Evolutionary conservation across 2,329 filamentous ascomycete genomes (phyloP).

Genomic region (Cladosporium sp.): DNA sequence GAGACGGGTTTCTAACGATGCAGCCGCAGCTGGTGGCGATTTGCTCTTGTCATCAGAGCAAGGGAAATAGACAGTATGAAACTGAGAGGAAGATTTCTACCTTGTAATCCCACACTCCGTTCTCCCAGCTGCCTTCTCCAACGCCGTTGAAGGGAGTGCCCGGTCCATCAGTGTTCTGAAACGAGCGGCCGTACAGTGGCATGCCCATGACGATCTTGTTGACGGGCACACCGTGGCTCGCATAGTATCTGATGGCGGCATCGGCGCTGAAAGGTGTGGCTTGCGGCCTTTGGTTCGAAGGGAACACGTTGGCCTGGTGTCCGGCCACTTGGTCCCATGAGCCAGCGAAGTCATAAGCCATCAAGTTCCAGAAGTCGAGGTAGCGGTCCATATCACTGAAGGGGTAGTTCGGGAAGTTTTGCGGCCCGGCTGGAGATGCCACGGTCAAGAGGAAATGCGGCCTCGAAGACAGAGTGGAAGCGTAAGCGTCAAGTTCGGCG

Average conservation of each 20-base stretch:
- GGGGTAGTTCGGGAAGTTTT: constrained; percentile 39
- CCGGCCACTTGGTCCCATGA: constrained; percentile 68
- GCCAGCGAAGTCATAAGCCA: constrained; percentile 58
- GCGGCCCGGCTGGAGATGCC: constrained; percentile 38
- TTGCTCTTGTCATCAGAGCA: constrained; percentile 12
- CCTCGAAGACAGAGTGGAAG: constrained; percentile 24
- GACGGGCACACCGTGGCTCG: constrained; percentile 51
- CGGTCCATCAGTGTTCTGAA: constrained; percentile 69
- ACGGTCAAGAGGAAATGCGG: constrained; percentile 41
- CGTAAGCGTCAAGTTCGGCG: constrained; percentile 37
- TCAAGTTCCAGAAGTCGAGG: constrained; percentile 45
- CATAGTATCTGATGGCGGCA: constrained; percentile 67
- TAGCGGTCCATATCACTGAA: constrained; percentile 34
- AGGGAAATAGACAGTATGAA: neutral
- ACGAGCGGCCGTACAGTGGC: constrained; percentile 85
- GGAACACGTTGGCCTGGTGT: constrained; percentile 75
- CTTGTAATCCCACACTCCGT: constrained; percentile 58
- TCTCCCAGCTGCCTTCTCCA: constrained; percentile 77
- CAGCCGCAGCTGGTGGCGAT: constrained; percentile 6
- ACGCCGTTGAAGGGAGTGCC: constrained; percentile 66
- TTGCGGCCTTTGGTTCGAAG: constrained; percentile 51
- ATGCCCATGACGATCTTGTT: constrained; percentile 81
- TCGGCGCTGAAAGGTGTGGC: constrained; percentile 74
- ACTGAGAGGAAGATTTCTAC: constrained; percentile 2
- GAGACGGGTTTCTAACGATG: constrained; percentile 8